Percentiles rank a stretch among this genome's conserved stretches.
These are phyloP conservation scores for Camptophora hylomeconis DNA, from an alignment of 2,329 filamentous ascomycete species.

Conservation along the genomic window DNA sequence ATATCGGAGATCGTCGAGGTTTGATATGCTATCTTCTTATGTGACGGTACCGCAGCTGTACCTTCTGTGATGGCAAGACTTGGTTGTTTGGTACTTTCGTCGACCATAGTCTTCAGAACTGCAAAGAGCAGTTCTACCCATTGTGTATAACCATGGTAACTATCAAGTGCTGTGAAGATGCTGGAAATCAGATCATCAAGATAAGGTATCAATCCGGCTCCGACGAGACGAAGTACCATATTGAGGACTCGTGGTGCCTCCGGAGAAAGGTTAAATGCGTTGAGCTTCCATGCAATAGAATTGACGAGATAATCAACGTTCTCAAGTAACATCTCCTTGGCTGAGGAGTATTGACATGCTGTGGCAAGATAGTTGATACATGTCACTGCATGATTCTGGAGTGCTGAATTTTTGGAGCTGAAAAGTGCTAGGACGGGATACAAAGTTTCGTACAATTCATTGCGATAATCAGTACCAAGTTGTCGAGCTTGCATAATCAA, in stretches of 20 bases:
- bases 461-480: constrained; percentile 52
- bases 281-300: constrained; percentile 74
- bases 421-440: constrained; percentile 87
- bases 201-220: constrained; percentile 68
- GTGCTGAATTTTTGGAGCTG: constrained; percentile 51
- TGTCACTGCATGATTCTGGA: constrained; percentile 71
- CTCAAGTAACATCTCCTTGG: constrained; percentile 67
- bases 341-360: constrained; percentile 60
- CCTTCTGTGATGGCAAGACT: constrained; percentile 32
- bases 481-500: constrained; percentile 62
- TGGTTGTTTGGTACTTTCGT: constrained; percentile 57
- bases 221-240: constrained; percentile 88
- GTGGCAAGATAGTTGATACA: constrained; percentile 68
- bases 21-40: constrained; percentile 20
- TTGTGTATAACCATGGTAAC: constrained; percentile 81
- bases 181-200: constrained; percentile 83
- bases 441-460: constrained; percentile 78
- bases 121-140: constrained; percentile 78
- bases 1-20: constrained; percentile 23
- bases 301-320: constrained; percentile 98
- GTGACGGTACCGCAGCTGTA: constrained; percentile 15
- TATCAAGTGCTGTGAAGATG: constrained; percentile 85
- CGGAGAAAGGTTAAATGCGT: constrained; percentile 82
- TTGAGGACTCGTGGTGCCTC: constrained; percentile 79
- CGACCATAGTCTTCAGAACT: constrained; percentile 69